Base-by-base conservation (phyloP, 176 grass and related monocot species). In the Triticum aestivum region DNA sequence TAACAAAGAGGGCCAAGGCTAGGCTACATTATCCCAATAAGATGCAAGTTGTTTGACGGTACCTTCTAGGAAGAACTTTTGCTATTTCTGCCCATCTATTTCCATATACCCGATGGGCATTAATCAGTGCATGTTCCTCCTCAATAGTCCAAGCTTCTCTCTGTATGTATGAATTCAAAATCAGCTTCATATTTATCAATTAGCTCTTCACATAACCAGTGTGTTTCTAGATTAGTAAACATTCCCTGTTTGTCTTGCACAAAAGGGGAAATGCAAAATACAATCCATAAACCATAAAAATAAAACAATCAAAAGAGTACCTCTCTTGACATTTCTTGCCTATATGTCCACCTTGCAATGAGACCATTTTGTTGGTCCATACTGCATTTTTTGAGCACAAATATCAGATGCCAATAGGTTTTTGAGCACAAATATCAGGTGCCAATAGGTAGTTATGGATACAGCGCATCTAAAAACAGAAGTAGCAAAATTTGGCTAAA, bases 141-240 rank as follows among this genome's bases (percentile, higher is more conserved):
- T 98, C 92, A 61, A 44, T 47, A 63, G 90, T 98, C 97, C 97
- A 98, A 54, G 92, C 97, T 88, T 96, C 97, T 79, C 94, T 98
- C 77, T 80, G 91, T 86, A 98, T 77, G 42, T 64, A 84, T 27
- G 15, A 81, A 71, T 73, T 86, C 37, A 91, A 42, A 51, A 75
- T 32, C 18, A 65, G 45, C 8, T 66, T 65, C 74, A 27, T 34
- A 34, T 84, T 30, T 15, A 14, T 33, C 62, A 68, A 58, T 58
- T 18, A 20, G n/a, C 45, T 56, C 44, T 68, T 86, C 39, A 23
- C 21, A 13, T 34, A 75, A 84, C 38, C 17, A 84, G 7, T 52
- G 33, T 5, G 7, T 65, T 84, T 45, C 21, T 65, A 39, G 11
- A 77, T 76, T 84, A 75, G 11, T 41, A 47, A 11, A 24, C 21